phyloP scores from a whole-genome alignment of 441 rosid genomes.

The Iberis amara region DNA sequence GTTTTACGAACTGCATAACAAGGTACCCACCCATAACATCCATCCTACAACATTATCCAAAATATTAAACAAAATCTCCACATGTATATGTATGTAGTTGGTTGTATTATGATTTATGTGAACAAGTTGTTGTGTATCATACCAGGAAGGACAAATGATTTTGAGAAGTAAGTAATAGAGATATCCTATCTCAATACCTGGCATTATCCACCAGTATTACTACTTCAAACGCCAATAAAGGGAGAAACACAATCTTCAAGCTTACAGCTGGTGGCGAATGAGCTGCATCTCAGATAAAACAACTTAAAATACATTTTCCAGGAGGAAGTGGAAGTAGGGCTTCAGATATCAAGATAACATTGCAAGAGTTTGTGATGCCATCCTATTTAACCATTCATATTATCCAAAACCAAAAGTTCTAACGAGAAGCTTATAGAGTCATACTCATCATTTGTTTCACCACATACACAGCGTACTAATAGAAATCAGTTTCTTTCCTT shows the following conservation, averaged over 20 bases:
- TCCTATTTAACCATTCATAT: neutral
- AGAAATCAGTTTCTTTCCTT: neutral
- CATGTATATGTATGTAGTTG: too few relatives aligned
- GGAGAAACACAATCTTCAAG: conserved; percentile 90
- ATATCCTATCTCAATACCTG: conserved; percentile 42
- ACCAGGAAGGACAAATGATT: conserved; percentile 3
- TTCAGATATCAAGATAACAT: neutral
- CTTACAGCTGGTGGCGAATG: conserved; percentile 53
- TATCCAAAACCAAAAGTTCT: neutral
- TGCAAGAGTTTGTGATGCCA: neutral
- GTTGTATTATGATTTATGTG: neutral
- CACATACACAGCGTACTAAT: neutral
- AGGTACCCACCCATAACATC: too few relatives aligned
- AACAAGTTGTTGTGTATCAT: too few relatives aligned
- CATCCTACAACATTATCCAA: too few relatives aligned
- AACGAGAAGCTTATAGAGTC: neutral
- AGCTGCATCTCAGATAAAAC: conserved; percentile 37
- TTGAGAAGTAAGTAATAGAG: neutral
- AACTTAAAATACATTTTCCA: conserved; percentile 1
- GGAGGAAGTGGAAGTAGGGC: conserved; percentile 6
- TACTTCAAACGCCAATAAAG: conserved; percentile 71
- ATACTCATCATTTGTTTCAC: neutral
- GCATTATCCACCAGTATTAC: conserved; percentile 79
- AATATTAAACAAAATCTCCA: too few relatives aligned
- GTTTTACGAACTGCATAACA: too few relatives aligned